These are phyloP conservation scores for Aurantiochytrium sp. DNA, from an alignment of 108 stramenopile species.

Conservation along the genomic window DNA sequence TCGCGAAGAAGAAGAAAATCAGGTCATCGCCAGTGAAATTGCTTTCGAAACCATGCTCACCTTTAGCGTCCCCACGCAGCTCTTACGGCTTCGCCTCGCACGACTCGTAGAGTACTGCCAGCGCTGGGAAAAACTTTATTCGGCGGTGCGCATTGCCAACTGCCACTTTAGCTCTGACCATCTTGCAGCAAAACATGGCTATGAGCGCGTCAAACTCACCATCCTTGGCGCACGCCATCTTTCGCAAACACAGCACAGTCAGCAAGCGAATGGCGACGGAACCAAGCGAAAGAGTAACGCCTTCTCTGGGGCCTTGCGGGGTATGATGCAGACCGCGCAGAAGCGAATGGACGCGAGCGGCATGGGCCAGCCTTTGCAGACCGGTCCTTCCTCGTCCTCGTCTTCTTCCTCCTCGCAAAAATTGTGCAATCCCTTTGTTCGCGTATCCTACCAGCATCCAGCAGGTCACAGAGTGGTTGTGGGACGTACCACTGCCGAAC, in stretches of 20 bases:
- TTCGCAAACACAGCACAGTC: background rate
- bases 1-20: background rate
- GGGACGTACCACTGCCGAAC: background rate
- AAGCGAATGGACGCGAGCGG: background rate
- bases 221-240: background rate
- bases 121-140: background rate
- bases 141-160: background rate
- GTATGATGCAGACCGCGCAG: background rate
- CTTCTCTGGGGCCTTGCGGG: background rate
- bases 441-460: background rate
- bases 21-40: background rate
- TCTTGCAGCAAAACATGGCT: background rate
- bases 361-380: background rate
- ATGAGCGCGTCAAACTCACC: background rate
- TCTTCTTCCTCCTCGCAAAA: background rate
- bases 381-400: background rate
- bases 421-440: background rate
- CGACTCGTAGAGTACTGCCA: background rate
- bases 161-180: background rate
- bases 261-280: background rate
- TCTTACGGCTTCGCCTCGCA: background rate
- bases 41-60: background rate
- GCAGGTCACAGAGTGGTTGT: background rate
- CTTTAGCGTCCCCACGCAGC: background rate
- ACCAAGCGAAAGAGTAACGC: background rate